Evolutionary conservation across 73 alveolate genomes (phyloP).

Genomic region (Symbiodinium pilosum): DNA sequence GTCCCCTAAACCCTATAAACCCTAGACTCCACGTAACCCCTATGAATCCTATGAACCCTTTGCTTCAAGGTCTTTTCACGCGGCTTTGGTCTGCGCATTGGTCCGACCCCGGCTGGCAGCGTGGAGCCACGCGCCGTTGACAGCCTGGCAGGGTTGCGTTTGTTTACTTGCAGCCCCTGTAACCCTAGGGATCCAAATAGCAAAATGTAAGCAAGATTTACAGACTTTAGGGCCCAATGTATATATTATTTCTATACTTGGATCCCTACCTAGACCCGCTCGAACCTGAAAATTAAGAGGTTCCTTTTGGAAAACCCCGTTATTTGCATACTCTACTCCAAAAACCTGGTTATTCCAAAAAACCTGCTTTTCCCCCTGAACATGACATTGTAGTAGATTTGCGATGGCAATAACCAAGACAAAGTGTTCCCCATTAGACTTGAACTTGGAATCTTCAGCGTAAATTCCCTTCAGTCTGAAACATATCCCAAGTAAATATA

Average conservation of each 20-base stretch:
- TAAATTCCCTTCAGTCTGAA: not conserved
- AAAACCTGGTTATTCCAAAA: not conserved
- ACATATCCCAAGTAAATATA: no score
- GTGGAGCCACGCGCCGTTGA: conserved; percentile 80
- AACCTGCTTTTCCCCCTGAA: not conserved
- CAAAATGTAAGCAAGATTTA: no score
- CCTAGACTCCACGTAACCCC: no score
- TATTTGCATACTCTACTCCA: not conserved
- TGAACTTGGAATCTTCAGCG: not conserved
- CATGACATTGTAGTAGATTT: not conserved
- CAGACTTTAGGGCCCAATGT: no score
- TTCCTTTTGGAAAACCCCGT: not conserved
- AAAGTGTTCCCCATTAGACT: not conserved
- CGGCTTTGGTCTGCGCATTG: not conserved
- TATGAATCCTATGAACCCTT: no score
- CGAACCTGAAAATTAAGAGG: not conserved
- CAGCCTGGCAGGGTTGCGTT: no score
- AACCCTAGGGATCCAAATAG: no score
- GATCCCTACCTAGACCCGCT: not conserved
- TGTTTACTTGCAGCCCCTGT: no score
- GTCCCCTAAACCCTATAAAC: no score
- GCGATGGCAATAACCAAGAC: not conserved
- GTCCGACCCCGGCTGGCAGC: not conserved
- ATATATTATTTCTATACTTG: no score
- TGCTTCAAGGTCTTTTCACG: not conserved